A percentile compares a stretch with the other conserved stretches of the same genome.
phyloP scores from a whole-genome alignment of 352 stramenopile species.

The Phytophthora fragariae region DNA sequence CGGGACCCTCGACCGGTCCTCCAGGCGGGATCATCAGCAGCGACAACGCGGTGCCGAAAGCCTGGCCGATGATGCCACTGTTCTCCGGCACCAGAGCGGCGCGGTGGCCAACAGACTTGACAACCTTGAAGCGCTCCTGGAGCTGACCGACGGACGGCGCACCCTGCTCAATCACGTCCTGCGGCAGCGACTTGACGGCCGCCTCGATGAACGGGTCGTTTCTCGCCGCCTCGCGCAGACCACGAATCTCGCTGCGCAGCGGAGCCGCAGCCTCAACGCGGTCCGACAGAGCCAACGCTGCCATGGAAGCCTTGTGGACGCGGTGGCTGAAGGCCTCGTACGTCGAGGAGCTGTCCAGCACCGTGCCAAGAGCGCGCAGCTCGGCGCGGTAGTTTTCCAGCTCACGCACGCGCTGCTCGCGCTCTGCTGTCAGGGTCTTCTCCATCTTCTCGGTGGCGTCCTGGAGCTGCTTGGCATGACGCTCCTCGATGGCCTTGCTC shows the following conservation, averaged over 20 bases:
- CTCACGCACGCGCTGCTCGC: constrained; percentile 65
- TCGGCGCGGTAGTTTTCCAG: constrained; percentile 74
- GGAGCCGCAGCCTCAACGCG: constrained; percentile 80
- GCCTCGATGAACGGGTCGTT: constrained; percentile 82
- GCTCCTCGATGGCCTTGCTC: constrained; percentile 71
- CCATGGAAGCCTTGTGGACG: constrained; percentile 86
- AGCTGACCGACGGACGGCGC: constrained; percentile 79
- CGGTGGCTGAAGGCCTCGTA: constrained; percentile 89
- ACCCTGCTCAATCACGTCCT: constrained; percentile 67
- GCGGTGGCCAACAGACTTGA: constrained; percentile 76
- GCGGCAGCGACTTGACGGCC: constrained; percentile 69
- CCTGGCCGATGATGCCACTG: constrained; percentile 74
- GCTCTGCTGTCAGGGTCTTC: constrained; percentile 65
- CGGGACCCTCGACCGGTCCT: constrained; percentile 74
- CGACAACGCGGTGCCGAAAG: constrained; percentile 74
- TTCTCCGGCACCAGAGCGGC: constrained; percentile 74
- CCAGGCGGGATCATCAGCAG: constrained; percentile 82
- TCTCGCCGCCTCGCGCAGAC: constrained; percentile 70
- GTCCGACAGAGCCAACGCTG: constrained; percentile 77
- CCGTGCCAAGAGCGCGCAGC: constrained; percentile 67
- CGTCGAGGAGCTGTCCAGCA: constrained; percentile 78
- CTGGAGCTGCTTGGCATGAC: constrained; percentile 53
- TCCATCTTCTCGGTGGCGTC: constrained; percentile 67
- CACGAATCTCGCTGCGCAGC: constrained; percentile 74
- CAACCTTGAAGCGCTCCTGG: constrained; percentile 84